Evolutionary conservation across 148 eudicot genomes (phyloP).

Genomic region (Chenopodium formosanum): DNA sequence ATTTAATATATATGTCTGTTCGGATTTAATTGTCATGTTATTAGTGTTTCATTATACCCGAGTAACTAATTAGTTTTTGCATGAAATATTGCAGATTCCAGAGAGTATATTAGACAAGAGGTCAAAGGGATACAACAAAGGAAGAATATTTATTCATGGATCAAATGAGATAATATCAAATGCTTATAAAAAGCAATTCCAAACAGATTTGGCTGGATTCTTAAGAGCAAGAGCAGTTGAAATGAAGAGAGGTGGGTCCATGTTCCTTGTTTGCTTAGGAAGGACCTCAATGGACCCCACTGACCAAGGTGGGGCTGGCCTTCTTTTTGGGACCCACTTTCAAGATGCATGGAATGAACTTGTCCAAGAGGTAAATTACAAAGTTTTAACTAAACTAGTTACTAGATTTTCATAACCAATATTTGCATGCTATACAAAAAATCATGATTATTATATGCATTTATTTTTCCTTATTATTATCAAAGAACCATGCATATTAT

Average conservation of each 20-base stretch:
- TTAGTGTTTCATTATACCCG: no score
- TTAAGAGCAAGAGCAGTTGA: conserved; percentile 60
- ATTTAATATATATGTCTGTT: no score
- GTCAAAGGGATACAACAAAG: conserved; percentile 77
- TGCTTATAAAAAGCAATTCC: conserved; percentile 71
- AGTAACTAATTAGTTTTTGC: no score
- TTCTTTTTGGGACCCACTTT: conserved; percentile 93
- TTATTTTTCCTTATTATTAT: no score
- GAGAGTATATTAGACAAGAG: conserved; percentile 67
- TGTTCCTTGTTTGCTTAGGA: conserved; percentile 86
- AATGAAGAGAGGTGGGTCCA: conserved; percentile 82
- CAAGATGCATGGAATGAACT: conserved; percentile 99
- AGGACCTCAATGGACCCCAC: conserved; percentile 77
- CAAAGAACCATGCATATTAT: neutral
- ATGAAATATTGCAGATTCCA: conserved; percentile 49
- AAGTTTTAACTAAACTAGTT: neutral
- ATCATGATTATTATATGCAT: neutral
- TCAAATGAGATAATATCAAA: conserved; percentile 59
- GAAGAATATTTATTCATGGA: conserved; percentile 78
- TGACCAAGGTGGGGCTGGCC: conserved; percentile 95
- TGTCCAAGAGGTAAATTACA: conserved; percentile 67
- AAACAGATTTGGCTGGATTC: conserved; percentile 57
- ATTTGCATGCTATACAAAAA: neutral
- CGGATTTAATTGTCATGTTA: no score
- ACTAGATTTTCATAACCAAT: neutral